phyloP scores from a whole-genome alignment of 2,329 filamentous ascomycete genomes.

The Exophiala sp. region DNA sequence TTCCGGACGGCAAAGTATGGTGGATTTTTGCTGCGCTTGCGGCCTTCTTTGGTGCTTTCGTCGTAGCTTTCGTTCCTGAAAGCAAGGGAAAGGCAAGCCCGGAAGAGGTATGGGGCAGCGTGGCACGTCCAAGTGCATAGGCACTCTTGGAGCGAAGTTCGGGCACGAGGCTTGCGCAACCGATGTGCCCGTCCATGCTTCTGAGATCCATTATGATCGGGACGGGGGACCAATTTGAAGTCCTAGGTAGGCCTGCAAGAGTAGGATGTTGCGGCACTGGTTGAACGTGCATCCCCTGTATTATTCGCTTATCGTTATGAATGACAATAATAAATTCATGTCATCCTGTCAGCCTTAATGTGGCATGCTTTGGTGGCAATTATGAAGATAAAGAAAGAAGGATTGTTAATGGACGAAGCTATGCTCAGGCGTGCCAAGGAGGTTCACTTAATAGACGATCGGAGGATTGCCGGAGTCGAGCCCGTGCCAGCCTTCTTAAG shows the following conservation, averaged over 20 bases:
- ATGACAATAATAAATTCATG: background rate
- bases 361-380: no score
- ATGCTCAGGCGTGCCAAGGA: background rate
- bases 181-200: no score
- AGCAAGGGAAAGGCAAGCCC: slow-evolving; percentile 77
- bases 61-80: slow-evolving; percentile 73
- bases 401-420: background rate
- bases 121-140: no score
- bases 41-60: slow-evolving; percentile 64
- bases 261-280: background rate
- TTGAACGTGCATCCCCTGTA: background rate
- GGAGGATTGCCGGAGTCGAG: no score
- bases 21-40: slow-evolving; percentile 84
- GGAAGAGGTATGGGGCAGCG: slow-evolving; percentile 85
- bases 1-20: slow-evolving; percentile 80
- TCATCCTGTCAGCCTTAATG: background rate
- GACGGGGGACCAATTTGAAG: no score
- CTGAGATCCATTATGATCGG: background rate
- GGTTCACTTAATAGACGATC: no score
- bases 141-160: no score
- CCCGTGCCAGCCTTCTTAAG: no score
- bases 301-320: slow-evolving; percentile 9
- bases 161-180: no score
- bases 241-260: no score
- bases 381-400: background rate